Conservation (phyloP, 345 rosid species). For the Eucalyptus virginea region DNA sequence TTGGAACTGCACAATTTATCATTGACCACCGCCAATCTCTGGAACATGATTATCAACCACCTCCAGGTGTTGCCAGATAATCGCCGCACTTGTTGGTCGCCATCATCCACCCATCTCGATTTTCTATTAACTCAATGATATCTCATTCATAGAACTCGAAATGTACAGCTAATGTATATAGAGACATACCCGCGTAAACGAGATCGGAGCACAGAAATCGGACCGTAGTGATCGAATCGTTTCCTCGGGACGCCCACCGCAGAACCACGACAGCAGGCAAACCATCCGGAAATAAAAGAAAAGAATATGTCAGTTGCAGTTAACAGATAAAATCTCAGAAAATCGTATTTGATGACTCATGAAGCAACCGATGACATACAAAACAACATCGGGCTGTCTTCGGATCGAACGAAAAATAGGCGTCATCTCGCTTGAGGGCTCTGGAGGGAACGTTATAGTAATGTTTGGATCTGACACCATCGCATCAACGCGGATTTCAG, state of each 20-base stretch:
- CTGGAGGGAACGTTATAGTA: too few species aligned
- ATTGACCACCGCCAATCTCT: rapidly evolving
- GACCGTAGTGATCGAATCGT: not conserved
- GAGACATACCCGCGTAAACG: not conserved
- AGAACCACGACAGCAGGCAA: not conserved
- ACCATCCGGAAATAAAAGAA: not conserved
- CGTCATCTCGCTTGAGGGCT: not conserved
- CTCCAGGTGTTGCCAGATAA: not conserved
- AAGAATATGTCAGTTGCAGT: not conserved
- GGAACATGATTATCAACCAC: not conserved
- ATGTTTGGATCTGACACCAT: too few species aligned
- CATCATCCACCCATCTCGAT: not conserved
- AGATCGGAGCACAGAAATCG: not conserved
- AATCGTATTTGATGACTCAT: not conserved
- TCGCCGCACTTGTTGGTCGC: not conserved
- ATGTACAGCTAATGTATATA: not conserved
- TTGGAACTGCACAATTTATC: not conserved
- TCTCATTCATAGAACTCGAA: not conserved
- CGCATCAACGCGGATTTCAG: too few species aligned
- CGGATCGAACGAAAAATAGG: not conserved
- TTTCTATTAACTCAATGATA: not conserved
- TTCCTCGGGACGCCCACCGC: not conserved
- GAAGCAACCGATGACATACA: not conserved
- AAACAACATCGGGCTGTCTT: not conserved
- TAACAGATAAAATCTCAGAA: not conserved